A percentile compares a stretch with the other conserved stretches of the same genome.
These are phyloP conservation scores for Heliamphora pulchella DNA, from an alignment of 179 eudicot genomes.

Conservation along the genomic window DNA sequence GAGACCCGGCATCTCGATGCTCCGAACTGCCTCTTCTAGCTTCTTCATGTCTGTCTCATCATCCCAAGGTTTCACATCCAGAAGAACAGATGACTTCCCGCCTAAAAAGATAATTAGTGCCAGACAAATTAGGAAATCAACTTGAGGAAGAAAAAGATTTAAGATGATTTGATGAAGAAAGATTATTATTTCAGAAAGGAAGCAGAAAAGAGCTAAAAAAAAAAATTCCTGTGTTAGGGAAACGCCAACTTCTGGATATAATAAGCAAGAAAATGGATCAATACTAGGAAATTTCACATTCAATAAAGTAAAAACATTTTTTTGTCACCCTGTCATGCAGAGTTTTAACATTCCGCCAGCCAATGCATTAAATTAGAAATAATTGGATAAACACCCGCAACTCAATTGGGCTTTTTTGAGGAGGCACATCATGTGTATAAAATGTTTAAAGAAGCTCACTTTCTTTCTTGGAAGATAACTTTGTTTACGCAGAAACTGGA, in stretches of 20 bases:
- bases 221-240: not conserved
- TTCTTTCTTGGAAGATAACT: slow-evolving; percentile 41
- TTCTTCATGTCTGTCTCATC: slow-evolving; percentile 99
- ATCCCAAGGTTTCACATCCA: slow-evolving; percentile 99
- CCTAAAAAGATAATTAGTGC: slow-evolving; percentile 31
- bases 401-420: not conserved
- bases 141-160: not conserved
- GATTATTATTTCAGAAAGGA: not conserved
- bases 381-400: not conserved
- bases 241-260: not conserved
- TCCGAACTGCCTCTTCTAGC: slow-evolving; percentile 89
- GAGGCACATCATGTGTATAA: not conserved
- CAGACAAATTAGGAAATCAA: not conserved
- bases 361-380: not conserved
- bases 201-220: not conserved
- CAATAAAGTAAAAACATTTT: not conserved
- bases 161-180: not conserved
- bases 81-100: slow-evolving; percentile 92
- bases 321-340: not conserved
- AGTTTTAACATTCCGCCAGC: not conserved
- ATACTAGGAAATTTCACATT: not conserved
- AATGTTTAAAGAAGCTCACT: not conserved
- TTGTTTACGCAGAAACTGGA: too few species aligned
- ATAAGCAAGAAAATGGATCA: not conserved
- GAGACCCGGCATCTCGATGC: slow-evolving; percentile 74